phyloP scores from a whole-genome alignment of 2,329 filamentous ascomycete species.

The Waltergamsia citrina region DNA sequence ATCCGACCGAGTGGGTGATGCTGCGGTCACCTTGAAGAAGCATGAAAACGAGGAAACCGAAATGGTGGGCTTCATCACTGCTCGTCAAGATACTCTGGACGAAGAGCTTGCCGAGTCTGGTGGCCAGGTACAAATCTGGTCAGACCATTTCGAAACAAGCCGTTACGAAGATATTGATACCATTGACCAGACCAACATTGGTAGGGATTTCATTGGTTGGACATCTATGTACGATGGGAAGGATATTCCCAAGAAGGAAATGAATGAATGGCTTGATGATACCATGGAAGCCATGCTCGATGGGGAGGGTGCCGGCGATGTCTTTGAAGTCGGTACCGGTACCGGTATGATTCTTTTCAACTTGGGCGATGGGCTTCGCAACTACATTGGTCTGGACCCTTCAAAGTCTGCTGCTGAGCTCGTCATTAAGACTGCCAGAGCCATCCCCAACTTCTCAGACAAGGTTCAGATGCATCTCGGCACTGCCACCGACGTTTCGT shows the following conservation, averaged over 20 bases:
- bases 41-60: conserved; percentile 4
- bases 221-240: conserved; percentile 20
- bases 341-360: conserved; percentile 21
- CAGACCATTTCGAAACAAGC: background rate
- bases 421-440: conserved; percentile 7
- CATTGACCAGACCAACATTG: conserved; percentile 6
- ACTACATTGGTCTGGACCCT: conserved; percentile 17
- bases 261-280: conserved; percentile 21
- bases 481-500: conserved; percentile 10
- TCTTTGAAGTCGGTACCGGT: conserved; percentile 19
- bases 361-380: conserved; percentile 8
- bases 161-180: background rate
- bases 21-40: conserved; percentile 8
- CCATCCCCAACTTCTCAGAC: conserved; percentile 3
- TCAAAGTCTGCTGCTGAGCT: conserved; percentile 12
- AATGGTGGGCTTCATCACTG: conserved; percentile 6
- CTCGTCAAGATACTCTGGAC: conserved; percentile 7
- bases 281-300: conserved; percentile 11
- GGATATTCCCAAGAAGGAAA: conserved; percentile 14
- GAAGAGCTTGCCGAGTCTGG: conserved; percentile 5
- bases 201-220: conserved; percentile 19
- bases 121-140: conserved; percentile 1
- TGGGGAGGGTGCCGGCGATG: conserved; percentile 5
- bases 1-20: conserved; percentile 8
- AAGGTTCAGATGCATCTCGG: conserved; percentile 10